Evolutionary conservation across 106 monocot genomes (phyloP).

Genomic region (Dendrobium officinale): DNA sequence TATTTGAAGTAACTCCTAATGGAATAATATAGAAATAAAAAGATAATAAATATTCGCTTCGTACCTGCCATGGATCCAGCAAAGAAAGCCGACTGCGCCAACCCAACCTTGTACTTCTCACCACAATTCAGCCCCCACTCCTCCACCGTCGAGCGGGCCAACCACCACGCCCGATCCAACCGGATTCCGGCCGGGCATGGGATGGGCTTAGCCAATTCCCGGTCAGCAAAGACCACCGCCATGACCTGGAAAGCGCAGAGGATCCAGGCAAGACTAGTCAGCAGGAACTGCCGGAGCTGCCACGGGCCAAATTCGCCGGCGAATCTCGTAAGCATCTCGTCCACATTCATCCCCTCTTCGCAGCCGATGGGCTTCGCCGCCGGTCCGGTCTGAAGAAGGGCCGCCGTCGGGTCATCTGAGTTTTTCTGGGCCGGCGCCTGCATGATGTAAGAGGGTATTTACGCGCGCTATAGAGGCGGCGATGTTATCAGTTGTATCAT

Average conservation of each 20-base stretch:
- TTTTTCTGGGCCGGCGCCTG: background rate
- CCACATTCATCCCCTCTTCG: slow-evolving; percentile 33
- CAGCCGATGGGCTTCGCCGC: background rate
- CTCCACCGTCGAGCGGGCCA: slow-evolving; percentile 17
- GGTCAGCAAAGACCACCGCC: slow-evolving; percentile 56
- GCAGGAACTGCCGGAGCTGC: slow-evolving; percentile 72
- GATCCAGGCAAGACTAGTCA: slow-evolving; percentile 55
- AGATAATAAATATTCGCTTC: background rate
- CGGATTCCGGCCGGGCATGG: background rate
- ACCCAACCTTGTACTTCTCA: slow-evolving; percentile 56
- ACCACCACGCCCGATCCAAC: background rate
- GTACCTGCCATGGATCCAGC: slow-evolving; percentile 70
- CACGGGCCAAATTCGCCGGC: slow-evolving; percentile 73
- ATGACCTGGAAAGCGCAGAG: slow-evolving; percentile 60
- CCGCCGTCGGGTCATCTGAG: background rate
- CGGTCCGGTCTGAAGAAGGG: background rate
- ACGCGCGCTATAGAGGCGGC: no score
- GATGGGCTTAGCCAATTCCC: slow-evolving; percentile 4
- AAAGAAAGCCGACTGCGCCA: slow-evolving; percentile 74
- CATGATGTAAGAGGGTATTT: background rate
- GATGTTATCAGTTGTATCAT: background rate
- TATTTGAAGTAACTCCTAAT: no score
- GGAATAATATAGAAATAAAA: no score
- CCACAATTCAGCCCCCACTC: slow-evolving; percentile 46
- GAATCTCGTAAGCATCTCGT: slow-evolving; percentile 49